Evolutionary conservation across 805 yeast genomes (phyloP).

Genomic region (Wickerhamiella vanderwaltii): DNA sequence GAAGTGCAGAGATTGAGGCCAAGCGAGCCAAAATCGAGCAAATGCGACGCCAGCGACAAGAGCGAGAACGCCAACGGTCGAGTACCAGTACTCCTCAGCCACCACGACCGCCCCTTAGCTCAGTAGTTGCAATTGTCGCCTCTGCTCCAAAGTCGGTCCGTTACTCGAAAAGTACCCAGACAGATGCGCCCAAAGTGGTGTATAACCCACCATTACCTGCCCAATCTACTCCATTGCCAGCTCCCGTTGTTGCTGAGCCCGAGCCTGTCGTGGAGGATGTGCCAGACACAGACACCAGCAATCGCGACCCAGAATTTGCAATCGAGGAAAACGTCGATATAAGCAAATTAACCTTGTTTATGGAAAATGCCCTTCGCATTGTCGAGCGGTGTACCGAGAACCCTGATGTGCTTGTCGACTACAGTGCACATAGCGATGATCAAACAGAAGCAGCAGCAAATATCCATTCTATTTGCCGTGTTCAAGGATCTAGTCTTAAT

Average conservation of each 20-base stretch:
- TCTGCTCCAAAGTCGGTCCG: slow-evolving; percentile 2
- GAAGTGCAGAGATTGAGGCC: slow-evolving; percentile 35
- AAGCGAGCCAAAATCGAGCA: slow-evolving; percentile 40
- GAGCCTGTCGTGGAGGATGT: not conserved
- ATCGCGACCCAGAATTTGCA: too few relatives aligned
- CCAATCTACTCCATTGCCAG: not conserved
- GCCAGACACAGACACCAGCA: too few relatives aligned
- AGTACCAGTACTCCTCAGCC: slow-evolving; percentile 13
- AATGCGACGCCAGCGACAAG: slow-evolving; percentile 36
- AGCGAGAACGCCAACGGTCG: slow-evolving; percentile 15
- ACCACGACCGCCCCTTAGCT: not conserved
- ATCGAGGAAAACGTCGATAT: too few relatives aligned
- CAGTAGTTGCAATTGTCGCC: slow-evolving; percentile 2
- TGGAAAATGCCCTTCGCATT: slow-evolving; percentile 22
- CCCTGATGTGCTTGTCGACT: slow-evolving; percentile 26
- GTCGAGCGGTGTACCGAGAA: slow-evolving; percentile 25
- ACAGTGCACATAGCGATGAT: slow-evolving; percentile 15
- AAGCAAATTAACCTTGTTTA: too few relatives aligned
- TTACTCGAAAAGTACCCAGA: slow-evolving; percentile 10
- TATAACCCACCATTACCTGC: not conserved
- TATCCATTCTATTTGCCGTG: not conserved
- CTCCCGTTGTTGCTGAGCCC: not conserved
- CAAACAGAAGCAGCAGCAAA: not conserved
- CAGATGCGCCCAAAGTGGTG: not conserved
- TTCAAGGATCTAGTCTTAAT: slow-evolving; percentile 13